Base-by-base conservation (phyloP, 2,329 filamentous ascomycete species). In the Clarireedia hainanense region DNA sequence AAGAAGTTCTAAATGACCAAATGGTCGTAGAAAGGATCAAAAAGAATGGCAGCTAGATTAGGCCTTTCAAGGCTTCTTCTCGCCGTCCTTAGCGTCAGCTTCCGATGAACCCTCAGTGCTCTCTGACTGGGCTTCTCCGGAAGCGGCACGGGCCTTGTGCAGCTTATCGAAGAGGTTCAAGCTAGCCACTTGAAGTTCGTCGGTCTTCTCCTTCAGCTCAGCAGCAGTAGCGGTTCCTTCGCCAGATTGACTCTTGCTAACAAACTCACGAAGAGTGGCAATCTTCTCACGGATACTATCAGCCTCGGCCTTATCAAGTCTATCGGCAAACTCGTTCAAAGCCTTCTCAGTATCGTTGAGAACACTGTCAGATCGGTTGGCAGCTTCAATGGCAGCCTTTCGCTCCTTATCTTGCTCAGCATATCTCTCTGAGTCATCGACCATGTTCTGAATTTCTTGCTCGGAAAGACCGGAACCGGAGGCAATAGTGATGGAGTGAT, bases 141-240 rank as follows among this genome's bases (percentile, higher is more conserved):
- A 79, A 78, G 91, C 88, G 65, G 76, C 73, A 67, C 89, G 86
- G 65, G 92, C 90, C 82, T 95, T 95, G 88, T 99, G 92, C 89
- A 99, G 96, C 88, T 97, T 96, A 80, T 97, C 94, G 75, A 99
- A 97, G 70, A 97, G 85, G 77, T 89, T 95, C 76, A 99, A 80
- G 75, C 88, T 92, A 65, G 92, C 89, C 73, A 88, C 89, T 80
- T 97, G 94, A 71, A 99, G 88, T 76, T 96, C 92, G 65, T 97
- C 94, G 68, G 89, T 95, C 89, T 96, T 96, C 79, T 89, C 84
- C 88, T 97, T 97, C 75, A 99, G 86, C 76, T 97, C 89, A 63
- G 89, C 88, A 51, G 91, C 88, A 59, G 90, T 95, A 69, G 88
- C 84, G 61, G 79, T 83, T 69, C 86, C 85, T 80, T 99, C 94